These are phyloP conservation scores for Ambrosia artemisiifolia DNA, from an alignment of 129 eudicot species.

Conservation along the genomic window DNA sequence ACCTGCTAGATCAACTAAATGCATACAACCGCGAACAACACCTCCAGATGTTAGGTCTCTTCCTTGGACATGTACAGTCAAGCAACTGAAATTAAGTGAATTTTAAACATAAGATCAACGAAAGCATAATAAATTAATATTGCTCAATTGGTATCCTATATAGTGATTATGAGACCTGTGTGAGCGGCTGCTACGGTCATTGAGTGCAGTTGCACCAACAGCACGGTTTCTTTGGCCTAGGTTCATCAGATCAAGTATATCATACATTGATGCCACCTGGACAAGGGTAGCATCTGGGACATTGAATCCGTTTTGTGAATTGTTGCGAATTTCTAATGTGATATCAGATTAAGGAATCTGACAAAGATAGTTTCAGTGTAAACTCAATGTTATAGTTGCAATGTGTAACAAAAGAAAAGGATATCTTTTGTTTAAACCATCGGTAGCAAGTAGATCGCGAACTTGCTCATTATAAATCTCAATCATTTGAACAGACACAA, in stretches of 20 bases:
- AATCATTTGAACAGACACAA: constrained; percentile 96
- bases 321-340: constrained; percentile 94
- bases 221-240: constrained; percentile 77
- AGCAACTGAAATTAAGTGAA: constrained; percentile 57
- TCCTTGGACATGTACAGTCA: constrained; percentile 99
- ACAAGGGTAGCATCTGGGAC: constrained; percentile 94
- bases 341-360: constrained; percentile 41
- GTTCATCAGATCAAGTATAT: constrained; percentile 83
- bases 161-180: constrained; percentile 59
- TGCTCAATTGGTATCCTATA: background rate
- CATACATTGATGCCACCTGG: constrained; percentile 73
- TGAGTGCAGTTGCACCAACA: constrained; percentile 97
- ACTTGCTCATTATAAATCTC: constrained; percentile 99
- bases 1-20: constrained; percentile 97
- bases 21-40: constrained; percentile 93
- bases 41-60: constrained; percentile 84
- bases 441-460: constrained; percentile 84
- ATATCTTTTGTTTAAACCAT: constrained; percentile 85
- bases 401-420: constrained; percentile 37
- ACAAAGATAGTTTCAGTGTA: constrained; percentile 3
- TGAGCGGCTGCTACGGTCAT: constrained; percentile 99
- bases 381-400: background rate
- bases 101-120: constrained; percentile 15
- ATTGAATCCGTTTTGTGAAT: constrained; percentile 88
- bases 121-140: background rate